Evolutionary conservation across 2,329 filamentous ascomycete genomes (phyloP).

Genomic region (Stagonosporopsis rhizophila): DNA sequence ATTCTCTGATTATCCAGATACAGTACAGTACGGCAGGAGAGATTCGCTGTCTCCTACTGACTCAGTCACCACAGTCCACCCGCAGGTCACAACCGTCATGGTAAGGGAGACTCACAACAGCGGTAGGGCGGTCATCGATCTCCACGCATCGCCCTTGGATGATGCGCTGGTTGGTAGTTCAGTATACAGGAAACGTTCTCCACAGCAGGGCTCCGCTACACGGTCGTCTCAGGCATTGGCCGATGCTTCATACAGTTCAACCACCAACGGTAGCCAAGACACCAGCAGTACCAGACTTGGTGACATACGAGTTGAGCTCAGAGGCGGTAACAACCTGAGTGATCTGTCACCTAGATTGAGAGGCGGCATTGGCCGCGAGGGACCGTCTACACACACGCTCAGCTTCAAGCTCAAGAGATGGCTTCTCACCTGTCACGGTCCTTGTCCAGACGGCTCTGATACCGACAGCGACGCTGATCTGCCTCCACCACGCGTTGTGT

Average conservation of each 20-base stretch:
- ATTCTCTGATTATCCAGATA: not conserved
- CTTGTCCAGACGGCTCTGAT: conserved; percentile 1
- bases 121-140: not conserved
- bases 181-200: conserved; percentile 1
- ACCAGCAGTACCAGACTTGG: not conserved
- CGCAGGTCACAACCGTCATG: conserved; percentile 2
- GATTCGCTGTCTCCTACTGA: not conserved
- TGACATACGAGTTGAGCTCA: conserved; percentile 7
- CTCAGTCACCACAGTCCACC: not conserved
- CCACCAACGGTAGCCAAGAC: conserved; percentile 3
- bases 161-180: not conserved
- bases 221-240: not conserved
- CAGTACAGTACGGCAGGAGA: conserved; percentile 5
- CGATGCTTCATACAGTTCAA: not conserved
- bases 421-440: conserved; percentile 9
- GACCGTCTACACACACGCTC: not conserved
- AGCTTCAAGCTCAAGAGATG: conserved; percentile 8
- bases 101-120: not conserved
- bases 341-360: not conserved
- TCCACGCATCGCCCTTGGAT: not conserved
- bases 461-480: conserved; percentile 8
- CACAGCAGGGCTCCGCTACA: not conserved
- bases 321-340: not conserved
- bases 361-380: conserved; percentile 4
- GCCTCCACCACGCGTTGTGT: not conserved